Base-by-base conservation (phyloP, 2,329 filamentous ascomycete genomes). In the Zasmidium citrigriseum region DNA sequence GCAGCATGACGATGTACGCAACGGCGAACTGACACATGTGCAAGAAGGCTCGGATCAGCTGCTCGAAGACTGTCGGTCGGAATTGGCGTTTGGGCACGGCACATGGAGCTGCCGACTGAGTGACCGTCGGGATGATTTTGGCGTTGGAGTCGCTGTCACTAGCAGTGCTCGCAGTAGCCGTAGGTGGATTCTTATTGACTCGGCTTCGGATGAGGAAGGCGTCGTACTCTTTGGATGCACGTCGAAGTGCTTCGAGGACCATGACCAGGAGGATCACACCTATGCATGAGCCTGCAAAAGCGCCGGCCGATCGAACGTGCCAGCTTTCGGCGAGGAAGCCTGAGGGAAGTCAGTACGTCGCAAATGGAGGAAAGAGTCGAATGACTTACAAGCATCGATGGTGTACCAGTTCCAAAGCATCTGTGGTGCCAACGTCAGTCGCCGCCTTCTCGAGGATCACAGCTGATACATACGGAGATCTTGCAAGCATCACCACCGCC, bases 381-480 rank as follows among this genome's bases (percentile, higher is more conserved):
- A 9, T 14, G 21, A 49, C 60, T 50, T 25, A 72, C 79, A 91
- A 20, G 86, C 76, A 70, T 89, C 86, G 70, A 89, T 78, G 2
- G 86, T 88, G 72, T 89, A 81, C 87, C 88, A 90, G 73, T 91
- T 92, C 88, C 89, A 91, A 44, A 90, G 78, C 89, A 91, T 92
- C 87, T 90, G 47, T n/a, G 27, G 14, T 29, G 7, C 14, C 7
- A 29, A 29, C 14, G 14, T 29, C 27, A 29, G 27, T n/a, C 4
- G n/a, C 22, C 4, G 38, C 27, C 27, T 29, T 14, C 14, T 7
- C 27, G 27, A 29, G 27, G 7, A 29, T 58, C 45, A 57, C 23
- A 12, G 46, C n/a, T 18, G 22, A 9, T n/a, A 52, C 68, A 22
- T 64, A 76, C 75, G 54, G 75, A 75, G 62, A 76, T 77, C 59